Evolutionary conservation across 164 flowering plant species (phyloP).

Genomic region (Echeveria elegans): DNA sequence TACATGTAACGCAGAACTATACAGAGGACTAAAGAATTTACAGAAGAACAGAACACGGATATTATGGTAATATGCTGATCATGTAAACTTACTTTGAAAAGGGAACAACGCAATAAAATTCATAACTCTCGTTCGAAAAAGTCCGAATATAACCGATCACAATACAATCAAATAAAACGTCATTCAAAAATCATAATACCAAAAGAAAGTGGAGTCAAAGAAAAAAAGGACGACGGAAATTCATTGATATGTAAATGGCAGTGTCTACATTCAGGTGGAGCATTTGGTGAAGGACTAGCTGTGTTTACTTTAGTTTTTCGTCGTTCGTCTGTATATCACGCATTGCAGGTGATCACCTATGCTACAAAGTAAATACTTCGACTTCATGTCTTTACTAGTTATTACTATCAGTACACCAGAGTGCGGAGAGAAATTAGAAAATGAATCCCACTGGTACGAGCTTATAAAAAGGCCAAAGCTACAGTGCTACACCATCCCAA

Average conservation of each 20-base stretch:
- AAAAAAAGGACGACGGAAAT: not conserved
- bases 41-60: not conserved
- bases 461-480: not conserved
- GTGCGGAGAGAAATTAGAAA: no score
- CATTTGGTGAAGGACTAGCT: no score
- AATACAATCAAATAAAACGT: not conserved
- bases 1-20: not conserved
- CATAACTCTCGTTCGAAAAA: no score
- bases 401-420: no score
- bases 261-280: no score
- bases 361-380: no score
- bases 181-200: not conserved
- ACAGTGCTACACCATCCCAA: not conserved
- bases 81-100: not conserved
- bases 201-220: not conserved
- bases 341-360: no score
- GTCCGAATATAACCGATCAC: no score
- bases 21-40: not conserved
- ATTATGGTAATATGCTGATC: slow-evolving; percentile 4
- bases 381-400: no score
- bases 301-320: no score
- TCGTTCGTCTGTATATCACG: no score
- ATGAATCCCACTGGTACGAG: not conserved
- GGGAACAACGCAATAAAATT: no score
- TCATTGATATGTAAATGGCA: not conserved